Percentiles rank a stretch among this genome's conserved stretches.
Conservation (phyloP, 768 basidiomycete species). For the Pleurotus citrinopileatus region DNA sequence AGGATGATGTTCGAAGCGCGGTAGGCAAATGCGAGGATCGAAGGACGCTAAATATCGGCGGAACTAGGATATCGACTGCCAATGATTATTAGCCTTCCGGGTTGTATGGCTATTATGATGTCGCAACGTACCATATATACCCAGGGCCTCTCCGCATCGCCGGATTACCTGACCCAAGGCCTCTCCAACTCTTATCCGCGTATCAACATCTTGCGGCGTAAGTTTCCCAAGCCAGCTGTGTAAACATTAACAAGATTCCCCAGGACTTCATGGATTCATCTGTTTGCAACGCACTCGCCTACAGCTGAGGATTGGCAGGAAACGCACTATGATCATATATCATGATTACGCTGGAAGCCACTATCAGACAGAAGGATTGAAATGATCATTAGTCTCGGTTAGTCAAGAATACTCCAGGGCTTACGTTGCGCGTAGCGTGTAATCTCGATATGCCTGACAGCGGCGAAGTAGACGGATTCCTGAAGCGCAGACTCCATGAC, state of each 20-base stretch:
- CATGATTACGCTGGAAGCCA: conserved; percentile 50
- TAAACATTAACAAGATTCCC: conserved; percentile 67
- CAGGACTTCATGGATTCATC: conserved; percentile 73
- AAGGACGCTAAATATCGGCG: conserved; percentile 62
- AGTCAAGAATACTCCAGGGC: conserved; percentile 13
- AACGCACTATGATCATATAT: conserved; percentile 52
- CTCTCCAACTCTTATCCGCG: conserved; percentile 77
- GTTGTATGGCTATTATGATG: not conserved
- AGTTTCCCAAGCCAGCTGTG: conserved; percentile 42
- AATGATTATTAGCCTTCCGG: conserved; percentile 6
- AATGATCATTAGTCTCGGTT: not conserved
- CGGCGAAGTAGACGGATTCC: conserved; percentile 17
- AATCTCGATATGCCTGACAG: conserved; percentile 33
- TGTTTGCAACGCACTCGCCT: not conserved
- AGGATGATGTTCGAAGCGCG: conserved; percentile 60
- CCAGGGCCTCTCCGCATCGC: conserved; percentile 66
- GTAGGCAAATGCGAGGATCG: conserved; percentile 63
- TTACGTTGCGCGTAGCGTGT: conserved; percentile 43
- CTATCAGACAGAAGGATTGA: conserved; percentile 24
- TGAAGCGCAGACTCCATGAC: not conserved
- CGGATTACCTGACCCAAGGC: conserved; percentile 77
- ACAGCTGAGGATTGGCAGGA: not conserved
- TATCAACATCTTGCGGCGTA: conserved; percentile 67
- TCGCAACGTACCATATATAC: conserved; percentile 55
- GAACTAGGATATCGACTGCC: conserved; percentile 69